Evolutionary conservation across 305 asterid genomes (phyloP).

Genomic region (Fraxinus albicans): DNA sequence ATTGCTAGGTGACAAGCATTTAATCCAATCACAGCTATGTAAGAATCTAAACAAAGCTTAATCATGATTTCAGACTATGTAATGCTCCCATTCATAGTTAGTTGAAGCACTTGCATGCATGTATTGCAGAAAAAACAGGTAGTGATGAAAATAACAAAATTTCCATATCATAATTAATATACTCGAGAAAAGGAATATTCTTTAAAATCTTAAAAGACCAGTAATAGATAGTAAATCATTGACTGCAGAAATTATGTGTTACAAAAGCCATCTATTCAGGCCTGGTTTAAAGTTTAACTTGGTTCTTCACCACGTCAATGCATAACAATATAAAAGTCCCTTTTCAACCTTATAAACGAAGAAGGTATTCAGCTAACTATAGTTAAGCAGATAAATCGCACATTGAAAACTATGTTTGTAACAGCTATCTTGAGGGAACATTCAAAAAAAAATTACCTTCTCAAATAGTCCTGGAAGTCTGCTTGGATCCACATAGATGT

Average conservation of each 20-base stretch:
- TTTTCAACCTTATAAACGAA: background rate
- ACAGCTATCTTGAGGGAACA: background rate
- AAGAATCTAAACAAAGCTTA: background rate
- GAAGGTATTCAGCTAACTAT: background rate
- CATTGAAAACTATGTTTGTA: background rate
- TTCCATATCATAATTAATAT: background rate
- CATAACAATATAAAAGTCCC: background rate
- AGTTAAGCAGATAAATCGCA: background rate
- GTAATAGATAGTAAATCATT: slow-evolving; percentile 1
- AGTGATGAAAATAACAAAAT: background rate
- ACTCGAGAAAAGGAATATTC: background rate
- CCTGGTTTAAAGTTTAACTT: background rate
- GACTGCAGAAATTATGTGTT: background rate
- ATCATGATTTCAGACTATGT: background rate
- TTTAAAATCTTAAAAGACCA: background rate
- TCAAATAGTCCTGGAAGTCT: slow-evolving; percentile 67
- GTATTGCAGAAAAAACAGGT: background rate
- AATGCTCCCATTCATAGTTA: background rate
- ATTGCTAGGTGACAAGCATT: background rate
- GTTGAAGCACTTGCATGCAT: background rate
- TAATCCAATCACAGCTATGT: background rate
- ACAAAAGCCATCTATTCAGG: background rate
- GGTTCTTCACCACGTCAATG: background rate
- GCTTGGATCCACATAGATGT: slow-evolving; percentile 68
- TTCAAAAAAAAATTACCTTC: slow-evolving; percentile 42